A percentile compares a stretch with the other conserved stretches of the same genome.
Conservation (phyloP, 148 eudicot genomes). For the Cornus controversa region DNA sequence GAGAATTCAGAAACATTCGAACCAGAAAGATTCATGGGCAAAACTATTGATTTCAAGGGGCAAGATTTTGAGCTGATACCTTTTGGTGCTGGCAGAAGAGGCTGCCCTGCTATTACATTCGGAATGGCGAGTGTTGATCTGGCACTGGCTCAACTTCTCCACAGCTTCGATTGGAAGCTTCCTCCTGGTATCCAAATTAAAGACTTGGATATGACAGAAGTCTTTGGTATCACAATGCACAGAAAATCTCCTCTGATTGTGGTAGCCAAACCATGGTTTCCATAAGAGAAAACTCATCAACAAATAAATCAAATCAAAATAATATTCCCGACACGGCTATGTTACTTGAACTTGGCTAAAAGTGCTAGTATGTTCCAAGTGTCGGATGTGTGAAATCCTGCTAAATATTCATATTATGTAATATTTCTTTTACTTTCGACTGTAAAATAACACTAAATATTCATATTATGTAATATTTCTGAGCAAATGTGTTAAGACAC, state of each 20-base stretch:
- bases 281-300: background rate
- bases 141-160: slow-evolving; percentile 56
- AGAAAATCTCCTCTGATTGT: slow-evolving; percentile 36
- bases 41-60: slow-evolving; percentile 51
- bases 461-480: too few species aligned
- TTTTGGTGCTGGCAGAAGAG: slow-evolving; percentile 69
- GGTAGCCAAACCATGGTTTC: slow-evolving; percentile 26
- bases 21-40: slow-evolving; percentile 48
- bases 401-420: too few species aligned
- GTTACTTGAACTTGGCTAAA: background rate
- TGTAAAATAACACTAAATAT: too few species aligned
- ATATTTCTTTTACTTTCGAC: too few species aligned
- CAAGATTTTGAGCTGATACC: slow-evolving; percentile 65
- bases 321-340: background rate
- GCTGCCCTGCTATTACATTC: slow-evolving; percentile 56
- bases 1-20: slow-evolving; percentile 46
- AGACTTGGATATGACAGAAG: slow-evolving; percentile 55
- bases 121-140: slow-evolving; percentile 45
- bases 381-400: background rate
- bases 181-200: slow-evolving; percentile 34
- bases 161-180: slow-evolving; percentile 62
- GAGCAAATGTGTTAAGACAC: too few species aligned
- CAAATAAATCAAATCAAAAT: background rate
- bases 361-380: background rate
- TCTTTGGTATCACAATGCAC: slow-evolving; percentile 57